Evolutionary conservation across 78 protist genomes (phyloP).

Genomic region (Dictyostelium firmibasis): DNA sequence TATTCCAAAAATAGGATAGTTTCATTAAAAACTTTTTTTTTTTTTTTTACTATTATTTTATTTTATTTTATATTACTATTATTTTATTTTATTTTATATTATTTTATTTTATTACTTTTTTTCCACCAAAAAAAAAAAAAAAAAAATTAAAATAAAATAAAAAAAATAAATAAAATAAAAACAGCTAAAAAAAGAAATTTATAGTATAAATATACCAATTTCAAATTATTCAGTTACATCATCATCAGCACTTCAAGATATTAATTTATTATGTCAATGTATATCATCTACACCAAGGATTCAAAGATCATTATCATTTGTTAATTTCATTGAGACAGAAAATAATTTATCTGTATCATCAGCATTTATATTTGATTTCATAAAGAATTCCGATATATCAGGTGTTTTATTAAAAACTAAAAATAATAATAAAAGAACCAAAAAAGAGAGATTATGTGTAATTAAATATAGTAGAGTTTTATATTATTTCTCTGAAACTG

Average conservation of each 20-base stretch:
- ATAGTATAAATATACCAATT: slow-evolving; percentile 43
- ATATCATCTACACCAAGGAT: slow-evolving; percentile 35
- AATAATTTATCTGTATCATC: background rate
- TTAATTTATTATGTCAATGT: slow-evolving; percentile 3
- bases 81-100: too few species aligned
- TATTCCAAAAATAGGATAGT: background rate
- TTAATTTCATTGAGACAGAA: slow-evolving; percentile 34
- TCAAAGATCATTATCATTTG: background rate
- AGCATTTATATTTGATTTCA: slow-evolving; percentile 21
- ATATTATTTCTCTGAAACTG: slow-evolving; percentile 30
- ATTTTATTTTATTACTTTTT: too few species aligned
- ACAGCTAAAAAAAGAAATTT: slow-evolving; percentile 57
- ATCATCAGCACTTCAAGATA: slow-evolving; percentile 6
- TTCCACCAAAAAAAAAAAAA: background rate
- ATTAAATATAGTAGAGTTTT: slow-evolving; percentile 57
- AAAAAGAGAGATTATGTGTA: slow-evolving; percentile 37
- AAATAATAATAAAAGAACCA: slow-evolving; percentile 43
- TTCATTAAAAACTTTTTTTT: too few species aligned
- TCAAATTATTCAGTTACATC: background rate
- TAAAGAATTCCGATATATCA: slow-evolving; percentile 11
- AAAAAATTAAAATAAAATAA: too few species aligned
- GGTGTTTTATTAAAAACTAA: slow-evolving; percentile 43
- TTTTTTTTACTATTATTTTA: too few species aligned
- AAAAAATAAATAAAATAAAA: background rate
- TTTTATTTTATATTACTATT: too few species aligned